phyloP scores from a whole-genome alignment of 2,329 filamentous ascomycete genomes.

The Ceratocystis variospora region DNA sequence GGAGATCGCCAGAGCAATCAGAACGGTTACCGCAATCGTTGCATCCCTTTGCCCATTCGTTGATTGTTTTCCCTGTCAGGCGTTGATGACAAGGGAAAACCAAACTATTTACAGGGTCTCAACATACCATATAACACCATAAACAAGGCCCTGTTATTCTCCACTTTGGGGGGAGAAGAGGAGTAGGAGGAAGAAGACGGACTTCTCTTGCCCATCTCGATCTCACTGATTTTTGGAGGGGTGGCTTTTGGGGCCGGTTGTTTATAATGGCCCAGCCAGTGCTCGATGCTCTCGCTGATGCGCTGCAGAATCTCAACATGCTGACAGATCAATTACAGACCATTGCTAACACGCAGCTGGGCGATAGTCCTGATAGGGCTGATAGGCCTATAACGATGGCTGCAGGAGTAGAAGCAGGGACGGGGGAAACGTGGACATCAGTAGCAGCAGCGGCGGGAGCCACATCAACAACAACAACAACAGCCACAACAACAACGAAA shows the following conservation, averaged over 20 bases:
- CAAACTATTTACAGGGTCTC: neutral
- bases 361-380: neutral
- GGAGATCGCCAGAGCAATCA: neutral
- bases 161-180: neutral
- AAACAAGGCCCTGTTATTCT: neutral
- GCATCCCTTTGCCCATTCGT: neutral
- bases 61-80: neutral
- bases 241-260: no score
- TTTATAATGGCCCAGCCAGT: conserved; percentile 2
- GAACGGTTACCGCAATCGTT: neutral
- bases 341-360: neutral
- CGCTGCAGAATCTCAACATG: conserved; percentile 5
- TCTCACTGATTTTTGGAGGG: neutral
- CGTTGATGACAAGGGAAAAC: neutral
- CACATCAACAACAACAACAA: neutral
- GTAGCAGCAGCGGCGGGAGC: neutral
- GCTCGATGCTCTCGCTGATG: neutral
- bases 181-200: no score
- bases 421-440: no score
- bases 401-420: no score
- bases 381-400: no score
- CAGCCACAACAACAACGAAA: neutral
- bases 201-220: no score
- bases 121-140: neutral
- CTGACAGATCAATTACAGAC: conserved; percentile 3